Percentiles rank a stretch among this genome's conserved stretches.
Conservation (phyloP, 169 alveolate genomes). For the Plasmodium cynomolgi region DNA sequence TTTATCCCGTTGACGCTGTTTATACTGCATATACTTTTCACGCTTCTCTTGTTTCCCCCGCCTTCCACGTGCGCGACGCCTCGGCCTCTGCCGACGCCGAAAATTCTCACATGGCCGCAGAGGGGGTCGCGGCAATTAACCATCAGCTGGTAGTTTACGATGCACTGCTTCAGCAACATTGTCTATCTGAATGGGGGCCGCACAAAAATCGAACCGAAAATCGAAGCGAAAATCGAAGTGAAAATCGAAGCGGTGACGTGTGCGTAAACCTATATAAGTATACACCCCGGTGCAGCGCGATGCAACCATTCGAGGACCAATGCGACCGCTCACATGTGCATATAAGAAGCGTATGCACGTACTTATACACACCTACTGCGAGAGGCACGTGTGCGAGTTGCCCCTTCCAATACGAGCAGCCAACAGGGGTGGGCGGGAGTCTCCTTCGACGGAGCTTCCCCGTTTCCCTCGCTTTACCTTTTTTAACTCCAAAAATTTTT, state of each 20-base stretch:
- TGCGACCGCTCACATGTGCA: background rate
- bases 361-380: background rate
- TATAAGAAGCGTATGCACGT: background rate
- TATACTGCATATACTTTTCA: background rate
- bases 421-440: background rate
- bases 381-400: background rate
- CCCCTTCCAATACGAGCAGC: background rate
- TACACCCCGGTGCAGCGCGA: background rate
- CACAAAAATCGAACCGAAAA: background rate
- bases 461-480: background rate
- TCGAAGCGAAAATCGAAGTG: background rate
- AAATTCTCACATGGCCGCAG: background rate
- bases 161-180: conserved; percentile 9
- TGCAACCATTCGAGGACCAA: background rate
- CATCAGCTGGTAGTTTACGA: background rate
- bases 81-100: background rate
- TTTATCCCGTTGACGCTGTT: background rate
- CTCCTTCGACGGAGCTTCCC: background rate
- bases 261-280: background rate
- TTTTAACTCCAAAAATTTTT: background rate
- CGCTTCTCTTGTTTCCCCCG: background rate
- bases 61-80: background rate
- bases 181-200: background rate
- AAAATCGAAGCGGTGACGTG: background rate
- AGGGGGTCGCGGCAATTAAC: background rate